Evolutionary conservation across 2,329 filamentous ascomycete species (phyloP).

Genomic region (Talaromyces sp.): DNA sequence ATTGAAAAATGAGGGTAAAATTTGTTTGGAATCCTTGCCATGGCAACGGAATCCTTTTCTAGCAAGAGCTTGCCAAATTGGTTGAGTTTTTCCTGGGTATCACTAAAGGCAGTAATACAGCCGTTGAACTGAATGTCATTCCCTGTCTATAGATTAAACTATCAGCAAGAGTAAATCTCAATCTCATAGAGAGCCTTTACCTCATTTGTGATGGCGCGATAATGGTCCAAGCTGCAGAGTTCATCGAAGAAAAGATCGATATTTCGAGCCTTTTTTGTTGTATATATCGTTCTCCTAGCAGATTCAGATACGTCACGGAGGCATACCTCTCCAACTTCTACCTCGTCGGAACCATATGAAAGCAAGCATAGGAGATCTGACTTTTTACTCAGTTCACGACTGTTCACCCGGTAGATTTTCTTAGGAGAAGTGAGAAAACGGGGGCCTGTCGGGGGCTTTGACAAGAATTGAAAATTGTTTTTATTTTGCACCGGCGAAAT

Average conservation of each 20-base stretch:
- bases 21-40: slow-evolving; percentile 20
- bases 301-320: slow-evolving; percentile 22
- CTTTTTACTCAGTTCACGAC: slow-evolving; percentile 17
- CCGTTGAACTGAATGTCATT: slow-evolving; percentile 22
- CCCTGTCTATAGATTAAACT: not conserved
- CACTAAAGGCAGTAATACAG: slow-evolving; percentile 31
- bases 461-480: not conserved
- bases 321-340: slow-evolving; percentile 25
- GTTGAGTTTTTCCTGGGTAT: slow-evolving; percentile 25
- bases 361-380: slow-evolving; percentile 26
- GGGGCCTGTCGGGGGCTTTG: not conserved
- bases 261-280: slow-evolving; percentile 12
- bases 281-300: slow-evolving; percentile 16
- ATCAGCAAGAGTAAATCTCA: slow-evolving; percentile 1
- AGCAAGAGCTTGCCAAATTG: slow-evolving; percentile 24
- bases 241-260: slow-evolving; percentile 31
- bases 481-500: not conserved
- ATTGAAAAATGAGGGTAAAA: not conserved
- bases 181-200: slow-evolving; percentile 16
- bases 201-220: slow-evolving; percentile 20
- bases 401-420: not conserved
- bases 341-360: slow-evolving; percentile 26
- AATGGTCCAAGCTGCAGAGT: slow-evolving; percentile 25
- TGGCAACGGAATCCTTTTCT: slow-evolving; percentile 23
- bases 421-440: not conserved